phyloP scores from a whole-genome alignment of 1,139 yeast genomes.

The Sugiyamaella grinbergsii region DNA sequence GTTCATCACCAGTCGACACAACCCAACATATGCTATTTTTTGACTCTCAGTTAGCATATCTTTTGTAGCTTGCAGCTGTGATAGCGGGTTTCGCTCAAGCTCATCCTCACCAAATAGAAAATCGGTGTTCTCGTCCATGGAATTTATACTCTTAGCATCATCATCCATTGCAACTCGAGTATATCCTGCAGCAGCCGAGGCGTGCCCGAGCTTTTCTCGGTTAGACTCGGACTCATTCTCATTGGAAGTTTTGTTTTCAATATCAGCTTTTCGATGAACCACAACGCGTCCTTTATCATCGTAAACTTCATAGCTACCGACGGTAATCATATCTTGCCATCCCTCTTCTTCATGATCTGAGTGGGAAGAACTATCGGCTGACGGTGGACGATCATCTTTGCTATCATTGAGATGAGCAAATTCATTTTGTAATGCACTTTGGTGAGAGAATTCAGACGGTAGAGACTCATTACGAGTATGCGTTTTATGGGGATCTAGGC shows the following conservation, averaged over 20 bases:
- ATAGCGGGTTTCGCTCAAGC: conserved; percentile 52
- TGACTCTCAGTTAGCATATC: conserved; percentile 80
- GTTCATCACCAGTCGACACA: conserved; percentile 71
- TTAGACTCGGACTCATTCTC: conserved; percentile 35
- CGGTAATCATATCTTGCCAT: conserved; percentile 65
- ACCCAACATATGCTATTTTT: conserved; percentile 88
- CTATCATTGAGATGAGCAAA: conserved; percentile 15
- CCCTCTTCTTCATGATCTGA: conserved; percentile 31
- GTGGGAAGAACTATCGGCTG: neutral
- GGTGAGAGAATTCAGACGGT: conserved; percentile 31
- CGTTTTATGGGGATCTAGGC: conserved; percentile 15
- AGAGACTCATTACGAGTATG: conserved; percentile 18
- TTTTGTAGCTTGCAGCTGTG: conserved; percentile 78
- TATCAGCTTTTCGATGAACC: conserved; percentile 34
- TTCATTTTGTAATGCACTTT: conserved; percentile 23
- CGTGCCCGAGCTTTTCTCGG: conserved; percentile 18
- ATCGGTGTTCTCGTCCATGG: conserved; percentile 77
- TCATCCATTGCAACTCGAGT: conserved; percentile 91
- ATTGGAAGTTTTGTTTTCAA: conserved; percentile 1
- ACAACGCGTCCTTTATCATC: conserved; percentile 58
- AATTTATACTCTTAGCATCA: conserved; percentile 70
- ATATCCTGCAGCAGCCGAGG: conserved; percentile 58
- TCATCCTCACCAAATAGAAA: conserved; percentile 64
- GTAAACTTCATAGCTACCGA: conserved; percentile 59
- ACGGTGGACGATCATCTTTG: neutral